Percentiles rank a stretch among this genome's conserved stretches.
These are phyloP conservation scores for Vaccinium darrowii DNA, from an alignment of 148 eudicot genomes.

Conservation along the genomic window DNA sequence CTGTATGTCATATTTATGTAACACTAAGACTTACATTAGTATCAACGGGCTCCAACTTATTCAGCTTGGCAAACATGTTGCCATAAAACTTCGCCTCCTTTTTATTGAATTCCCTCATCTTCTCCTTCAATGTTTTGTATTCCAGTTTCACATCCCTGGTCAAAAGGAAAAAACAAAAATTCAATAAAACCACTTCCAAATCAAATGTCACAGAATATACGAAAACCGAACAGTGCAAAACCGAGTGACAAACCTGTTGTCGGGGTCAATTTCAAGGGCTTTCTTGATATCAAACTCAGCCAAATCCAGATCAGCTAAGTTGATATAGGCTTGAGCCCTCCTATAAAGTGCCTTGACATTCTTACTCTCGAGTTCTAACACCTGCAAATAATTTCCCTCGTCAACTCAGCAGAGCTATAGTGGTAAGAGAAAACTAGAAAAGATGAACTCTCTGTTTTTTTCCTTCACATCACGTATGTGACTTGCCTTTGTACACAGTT, in stretches of 20 bases:
- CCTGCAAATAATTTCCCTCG: conserved; percentile 37
- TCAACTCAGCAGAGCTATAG: neutral
- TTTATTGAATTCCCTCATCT: conserved; percentile 77
- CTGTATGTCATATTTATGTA: neutral
- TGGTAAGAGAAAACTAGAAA: neutral
- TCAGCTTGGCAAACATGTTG: conserved; percentile 82
- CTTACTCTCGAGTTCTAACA: conserved; percentile 68
- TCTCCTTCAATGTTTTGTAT: conserved; percentile 76
- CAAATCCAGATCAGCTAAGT: conserved; percentile 75
- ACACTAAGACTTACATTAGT: conserved; percentile 24
- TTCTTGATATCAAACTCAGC: conserved; percentile 93
- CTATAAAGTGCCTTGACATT: conserved; percentile 97
- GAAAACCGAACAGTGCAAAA: neutral
- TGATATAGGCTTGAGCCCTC: conserved; percentile 86
- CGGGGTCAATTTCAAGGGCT: conserved; percentile 87
- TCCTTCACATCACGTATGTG: neutral
- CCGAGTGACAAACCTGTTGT: conserved; percentile 55
- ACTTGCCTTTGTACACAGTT: conserved; percentile 85
- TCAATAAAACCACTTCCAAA: neutral
- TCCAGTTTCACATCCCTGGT: conserved; percentile 88
- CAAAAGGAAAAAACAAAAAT: neutral
- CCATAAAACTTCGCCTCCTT: conserved; percentile 85
- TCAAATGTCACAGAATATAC: neutral
- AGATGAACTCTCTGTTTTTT: neutral
- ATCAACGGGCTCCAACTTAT: conserved; percentile 32